Conservation (phyloP, 805 yeast species). For the Brettanomyces bruxellensis region DNA sequence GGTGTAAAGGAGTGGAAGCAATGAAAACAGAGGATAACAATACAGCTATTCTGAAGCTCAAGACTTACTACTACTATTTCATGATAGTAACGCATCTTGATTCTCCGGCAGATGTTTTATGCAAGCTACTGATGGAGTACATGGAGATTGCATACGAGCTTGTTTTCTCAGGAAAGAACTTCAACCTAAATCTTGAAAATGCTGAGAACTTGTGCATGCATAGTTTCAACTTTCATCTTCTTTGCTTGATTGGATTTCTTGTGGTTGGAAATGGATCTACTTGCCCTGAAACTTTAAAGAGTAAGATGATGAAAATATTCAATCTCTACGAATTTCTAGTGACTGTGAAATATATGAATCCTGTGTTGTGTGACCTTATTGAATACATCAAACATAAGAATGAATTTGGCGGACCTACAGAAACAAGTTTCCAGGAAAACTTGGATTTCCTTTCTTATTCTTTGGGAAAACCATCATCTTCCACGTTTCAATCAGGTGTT, state of each 20-base stretch:
- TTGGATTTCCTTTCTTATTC: conserved; percentile 16
- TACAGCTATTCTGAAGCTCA: conserved; percentile 18
- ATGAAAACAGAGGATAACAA: conserved; percentile 16
- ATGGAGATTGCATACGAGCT: conserved; percentile 17
- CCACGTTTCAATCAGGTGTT: conserved; percentile 6
- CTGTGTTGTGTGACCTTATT: conserved; percentile 11
- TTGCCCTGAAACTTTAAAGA: conserved; percentile 5
- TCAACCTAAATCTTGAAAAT: conserved; percentile 14
- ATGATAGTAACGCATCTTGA: conserved; percentile 18
- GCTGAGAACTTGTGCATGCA: conserved; percentile 20
- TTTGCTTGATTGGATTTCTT: conserved; percentile 18
- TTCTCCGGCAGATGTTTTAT: conserved; percentile 7
- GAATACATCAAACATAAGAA: conserved; percentile 13
- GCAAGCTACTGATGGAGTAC: conserved; percentile 13
- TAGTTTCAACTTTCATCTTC: conserved; percentile 24
- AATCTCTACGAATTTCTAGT: conserved; percentile 18
- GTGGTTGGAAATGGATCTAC: conserved; percentile 6
- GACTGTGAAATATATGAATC: conserved; percentile 16
- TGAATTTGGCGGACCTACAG: conserved; percentile 5
- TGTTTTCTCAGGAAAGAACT: conserved; percentile 9
- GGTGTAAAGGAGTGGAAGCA: conserved; percentile 15
- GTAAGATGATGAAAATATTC: conserved; percentile 9
- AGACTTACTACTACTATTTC: conserved; percentile 22
- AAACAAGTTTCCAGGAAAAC: conserved; percentile 13
- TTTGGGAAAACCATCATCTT: conserved; percentile 10